These are phyloP conservation scores for Jacaranda copaia DNA, from an alignment of 257 asterid genomes.

Conservation along the genomic window DNA sequence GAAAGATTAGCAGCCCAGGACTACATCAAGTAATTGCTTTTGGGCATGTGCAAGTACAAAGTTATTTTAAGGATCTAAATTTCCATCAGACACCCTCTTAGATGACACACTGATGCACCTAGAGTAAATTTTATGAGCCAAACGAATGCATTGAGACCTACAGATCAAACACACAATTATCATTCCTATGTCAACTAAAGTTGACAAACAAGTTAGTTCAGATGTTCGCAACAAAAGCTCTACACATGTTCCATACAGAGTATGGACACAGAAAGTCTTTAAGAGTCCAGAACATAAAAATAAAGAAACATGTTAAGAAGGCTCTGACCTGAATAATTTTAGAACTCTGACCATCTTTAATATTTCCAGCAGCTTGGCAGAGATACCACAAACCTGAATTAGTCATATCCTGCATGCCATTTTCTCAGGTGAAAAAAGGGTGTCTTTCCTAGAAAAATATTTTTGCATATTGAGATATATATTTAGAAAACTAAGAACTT, in stretches of 20 bases:
- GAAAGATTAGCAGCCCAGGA: too few relatives aligned
- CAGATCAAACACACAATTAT: too few relatives aligned
- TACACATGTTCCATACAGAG: not conserved
- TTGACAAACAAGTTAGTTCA: not conserved
- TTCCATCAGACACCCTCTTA: not conserved
- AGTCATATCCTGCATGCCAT: conserved; percentile 66
- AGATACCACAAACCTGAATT: conserved; percentile 83
- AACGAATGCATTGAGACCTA: not conserved
- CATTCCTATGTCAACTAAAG: not conserved
- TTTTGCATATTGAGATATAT: not conserved
- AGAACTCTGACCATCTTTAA: conserved; percentile 58
- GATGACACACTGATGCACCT: not conserved
- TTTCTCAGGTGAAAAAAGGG: conserved; percentile 11
- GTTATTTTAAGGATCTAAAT: too few relatives aligned
- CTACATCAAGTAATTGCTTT: too few relatives aligned
- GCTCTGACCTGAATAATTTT: conserved; percentile 62
- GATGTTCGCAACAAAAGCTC: not conserved
- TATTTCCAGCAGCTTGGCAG: conserved; percentile 72
- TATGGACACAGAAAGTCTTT: not conserved
- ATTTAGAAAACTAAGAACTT: conserved; percentile 12
- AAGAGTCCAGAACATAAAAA: conserved; percentile 17
- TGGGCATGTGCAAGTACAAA: too few relatives aligned
- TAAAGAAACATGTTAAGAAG: conserved; percentile 6
- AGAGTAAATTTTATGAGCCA: not conserved
- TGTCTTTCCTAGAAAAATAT: not conserved